phyloP scores from a whole-genome alignment of 306 rosid genomes.

The Dryas drummondii region DNA sequence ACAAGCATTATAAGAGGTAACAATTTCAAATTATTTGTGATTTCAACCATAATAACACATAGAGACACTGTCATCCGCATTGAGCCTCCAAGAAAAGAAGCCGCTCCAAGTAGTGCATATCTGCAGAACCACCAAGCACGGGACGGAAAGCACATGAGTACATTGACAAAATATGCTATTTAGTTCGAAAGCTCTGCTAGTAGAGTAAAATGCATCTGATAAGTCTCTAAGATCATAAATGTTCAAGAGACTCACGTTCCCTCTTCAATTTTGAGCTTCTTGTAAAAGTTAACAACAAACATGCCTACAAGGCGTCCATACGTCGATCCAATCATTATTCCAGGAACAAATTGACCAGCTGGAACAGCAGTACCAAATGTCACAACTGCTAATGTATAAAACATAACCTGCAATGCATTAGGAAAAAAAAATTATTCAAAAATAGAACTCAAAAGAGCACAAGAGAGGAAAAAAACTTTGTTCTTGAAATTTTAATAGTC shows the following conservation, averaged over 20 bases:
- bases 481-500: background rate
- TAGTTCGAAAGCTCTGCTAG: background rate
- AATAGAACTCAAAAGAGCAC: constrained; percentile 6
- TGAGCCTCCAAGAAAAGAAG: constrained; percentile 98
- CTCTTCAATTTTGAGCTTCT: constrained; percentile 92
- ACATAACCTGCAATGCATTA: constrained; percentile 74
- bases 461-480: background rate
- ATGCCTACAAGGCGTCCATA: constrained; percentile 98
- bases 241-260: constrained; percentile 72
- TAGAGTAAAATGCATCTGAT: background rate
- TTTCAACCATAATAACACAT: constrained; percentile 98
- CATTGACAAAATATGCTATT: background rate
- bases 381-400: constrained; percentile 83
- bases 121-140: constrained; percentile 47
- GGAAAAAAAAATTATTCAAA: constrained; percentile 24
- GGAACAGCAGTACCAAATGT: constrained; percentile 98
- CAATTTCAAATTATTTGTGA: constrained; percentile 82
- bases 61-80: constrained; percentile 97
- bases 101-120: constrained; percentile 97
- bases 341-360: constrained; percentile 98
- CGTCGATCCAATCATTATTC: constrained; percentile 96
- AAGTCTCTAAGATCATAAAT: background rate
- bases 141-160: background rate
- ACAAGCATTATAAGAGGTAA: constrained; percentile 95
- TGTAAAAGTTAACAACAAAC: constrained; percentile 81